Conservation (phyloP, 225 moss, liverwort and hornwort genomes). For the Takakia lepidozioides region DNA sequence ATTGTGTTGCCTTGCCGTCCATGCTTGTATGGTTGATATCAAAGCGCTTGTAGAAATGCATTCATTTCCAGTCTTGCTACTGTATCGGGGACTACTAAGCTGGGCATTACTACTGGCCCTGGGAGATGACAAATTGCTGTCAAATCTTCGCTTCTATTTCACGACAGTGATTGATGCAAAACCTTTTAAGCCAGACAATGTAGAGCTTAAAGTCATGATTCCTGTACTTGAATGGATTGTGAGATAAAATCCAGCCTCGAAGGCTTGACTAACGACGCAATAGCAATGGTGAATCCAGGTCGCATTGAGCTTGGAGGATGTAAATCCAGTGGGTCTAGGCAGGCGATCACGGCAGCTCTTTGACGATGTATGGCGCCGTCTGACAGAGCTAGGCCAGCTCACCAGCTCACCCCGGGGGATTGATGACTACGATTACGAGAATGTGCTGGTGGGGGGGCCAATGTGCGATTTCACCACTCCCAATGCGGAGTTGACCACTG, state of each 20-base stretch:
- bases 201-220: conserved; percentile 17
- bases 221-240: no score
- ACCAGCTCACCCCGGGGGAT: conserved; percentile 49
- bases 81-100: no score
- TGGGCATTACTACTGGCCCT: neutral
- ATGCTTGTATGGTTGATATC: no score
- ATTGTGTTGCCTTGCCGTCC: no score
- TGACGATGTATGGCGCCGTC: conserved; percentile 72
- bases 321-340: conserved; percentile 82
- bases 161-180: conserved; percentile 9
- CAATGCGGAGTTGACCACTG: conserved; percentile 83
- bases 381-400: conserved; percentile 77
- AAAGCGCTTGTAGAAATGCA: no score
- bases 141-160: conserved; percentile 12
- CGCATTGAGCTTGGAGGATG: conserved; percentile 55
- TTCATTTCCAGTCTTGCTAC: no score
- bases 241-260: no score
- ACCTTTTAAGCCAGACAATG: conserved; percentile 10
- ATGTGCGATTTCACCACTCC: conserved; percentile 91
- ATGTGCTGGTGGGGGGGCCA: conserved; percentile 67
- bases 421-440: conserved; percentile 57
- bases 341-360: conserved; percentile 72
- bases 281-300: conserved; percentile 16
- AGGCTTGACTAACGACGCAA: no score
- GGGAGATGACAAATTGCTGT: conserved; percentile 2